These are phyloP conservation scores for Epichloe glyceriae DNA, from an alignment of 2,329 filamentous ascomycete species.

Conservation along the genomic window DNA sequence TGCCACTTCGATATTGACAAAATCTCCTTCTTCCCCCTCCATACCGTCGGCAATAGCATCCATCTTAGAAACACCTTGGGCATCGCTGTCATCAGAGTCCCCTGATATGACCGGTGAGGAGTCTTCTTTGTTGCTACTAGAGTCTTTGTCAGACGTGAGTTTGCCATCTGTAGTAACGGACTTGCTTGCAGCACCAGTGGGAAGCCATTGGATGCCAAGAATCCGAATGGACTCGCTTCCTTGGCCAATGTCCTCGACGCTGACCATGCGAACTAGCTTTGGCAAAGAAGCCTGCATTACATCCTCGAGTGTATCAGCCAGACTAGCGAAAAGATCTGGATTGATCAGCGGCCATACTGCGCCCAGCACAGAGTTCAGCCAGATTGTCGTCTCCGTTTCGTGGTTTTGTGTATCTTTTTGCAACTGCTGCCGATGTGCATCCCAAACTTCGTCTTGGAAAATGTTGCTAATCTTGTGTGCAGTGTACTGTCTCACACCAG, in stretches of 20 bases:
- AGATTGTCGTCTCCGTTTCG: slow-evolving; percentile 52
- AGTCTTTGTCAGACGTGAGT: slow-evolving; percentile 23
- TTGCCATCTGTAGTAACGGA: slow-evolving; percentile 47
- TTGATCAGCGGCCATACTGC: slow-evolving; percentile 66
- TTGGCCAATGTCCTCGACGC: slow-evolving; percentile 63
- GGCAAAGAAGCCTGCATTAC: slow-evolving; percentile 69
- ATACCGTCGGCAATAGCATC: slow-evolving; percentile 40
- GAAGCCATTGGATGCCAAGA: slow-evolving; percentile 59
- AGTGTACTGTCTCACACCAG: slow-evolving; percentile 45
- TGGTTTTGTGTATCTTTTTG: slow-evolving; percentile 26
- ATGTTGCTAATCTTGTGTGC: slow-evolving; percentile 46
- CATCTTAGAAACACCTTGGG: slow-evolving; percentile 18
- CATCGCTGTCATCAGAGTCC: slow-evolving; percentile 8
- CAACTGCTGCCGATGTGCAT: slow-evolving; percentile 43
- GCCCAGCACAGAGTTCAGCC: slow-evolving; percentile 56
- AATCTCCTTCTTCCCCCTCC: slow-evolving; percentile 66
- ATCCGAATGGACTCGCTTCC: slow-evolving; percentile 59
- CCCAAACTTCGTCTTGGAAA: slow-evolving; percentile 59
- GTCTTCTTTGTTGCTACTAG: slow-evolving; percentile 22
- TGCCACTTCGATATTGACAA: slow-evolving; percentile 63
- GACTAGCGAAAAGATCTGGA: slow-evolving; percentile 56
- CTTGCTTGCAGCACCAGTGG: slow-evolving; percentile 53
- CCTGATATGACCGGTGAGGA: not conserved
- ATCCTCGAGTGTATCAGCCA: slow-evolving; percentile 62
- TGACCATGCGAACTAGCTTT: slow-evolving; percentile 58